Base-by-base conservation (phyloP, 179 eudicot genomes). In the Gypsophila paniculata region DNA sequence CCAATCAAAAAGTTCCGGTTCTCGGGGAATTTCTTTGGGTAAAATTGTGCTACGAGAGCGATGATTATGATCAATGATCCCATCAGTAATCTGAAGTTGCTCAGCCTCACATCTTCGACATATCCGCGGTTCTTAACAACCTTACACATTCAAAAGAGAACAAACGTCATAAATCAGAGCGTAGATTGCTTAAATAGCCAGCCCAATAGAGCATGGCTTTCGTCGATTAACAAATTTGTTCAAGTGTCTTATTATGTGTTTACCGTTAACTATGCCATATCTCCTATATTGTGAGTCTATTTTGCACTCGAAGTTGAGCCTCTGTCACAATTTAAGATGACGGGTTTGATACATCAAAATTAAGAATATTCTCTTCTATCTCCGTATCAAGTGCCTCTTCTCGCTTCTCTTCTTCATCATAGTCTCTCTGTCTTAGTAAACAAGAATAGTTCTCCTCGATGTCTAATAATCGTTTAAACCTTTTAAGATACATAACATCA, bases 11-110 rank as follows among this genome's bases (percentile, higher is more conserved):
- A 86, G 77, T 73, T 73, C 75, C 76, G 77, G 72, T 90, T 92
- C 57, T 90, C 96, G 0, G 96, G 98, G 65, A 91, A 90, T 84
- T 91, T 88, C 93, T 86, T 93, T 14, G 85, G 87, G 86, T 91
- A 89, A 71, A 93, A 93, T 81, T 91, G 98, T 15, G 98, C 98
- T 8, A 89, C 88, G 21, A 93, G 86, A 64, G 97, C 97, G 53
- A 93, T 81, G 65, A 81, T 71, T 32, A 93, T 91, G 75, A 89
- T 86, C 72, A 88, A 61, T 38, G 84, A 74, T 67, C 97, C 98
- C 82, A 89, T 81, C 70, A 91, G 68, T 81, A 93, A 80, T 48
- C 89, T 84, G 15, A 82, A 55, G 79, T 91, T 93, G 82, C 97
- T 93, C 90, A 89, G 48, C 86, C 91, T 86, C 80, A 89, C 91